Base-by-base conservation (phyloP, 2,329 filamentous ascomycete genomes). In the Claviceps pazoutovae region DNA sequence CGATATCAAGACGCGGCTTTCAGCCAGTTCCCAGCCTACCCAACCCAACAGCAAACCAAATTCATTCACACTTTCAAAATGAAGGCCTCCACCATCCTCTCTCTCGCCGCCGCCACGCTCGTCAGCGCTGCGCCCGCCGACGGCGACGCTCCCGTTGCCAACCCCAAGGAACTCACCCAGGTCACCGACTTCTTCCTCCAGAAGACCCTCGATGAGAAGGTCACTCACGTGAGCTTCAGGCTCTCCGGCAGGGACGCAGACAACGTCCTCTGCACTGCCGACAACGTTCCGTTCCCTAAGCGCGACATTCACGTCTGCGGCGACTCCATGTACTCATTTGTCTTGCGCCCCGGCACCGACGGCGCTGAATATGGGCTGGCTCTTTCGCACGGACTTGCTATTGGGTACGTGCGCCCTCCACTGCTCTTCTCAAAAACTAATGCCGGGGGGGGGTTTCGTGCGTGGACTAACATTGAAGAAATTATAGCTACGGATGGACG, bases 281-380 rank as follows among this genome's bases (percentile, higher is more conserved):
- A 21, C 41, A 51, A 55, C 48, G 57, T 56, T 5, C 4, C 19
- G 19, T 1, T 13, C 51, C 26, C 26, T 30, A 30, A 30, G 26
- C 26, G 26, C 42, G 54, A 53, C 26, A 58, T 56, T 49, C 47
- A 56, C 23, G 54, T 58, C 42, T 65, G 62, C 57, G 58, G 58
- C 50, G 57, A 58, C 8, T 55, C 55, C 56, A 57, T 58, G 54
- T 66, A 65, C 59, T 51, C 59, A 45, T 66, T 66, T 59, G 48
- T 47, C 19, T 48, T 65, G 30, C 42, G 51, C 19, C 39, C 50
- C 4, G 60, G 59, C 36, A 30, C 17, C n/a, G 19, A 51, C 1
- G 46, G 51, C 42, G 4, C 4, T 11, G n/a, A 49, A 3, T 34
- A 19, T 39, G 4, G 16, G 3, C 2, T 49, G 4, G 2, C 5